These are phyloP conservation scores for Pseudogymnoascus sp. DNA, from an alignment of 2,329 filamentous ascomycete genomes.

Conservation along the genomic window DNA sequence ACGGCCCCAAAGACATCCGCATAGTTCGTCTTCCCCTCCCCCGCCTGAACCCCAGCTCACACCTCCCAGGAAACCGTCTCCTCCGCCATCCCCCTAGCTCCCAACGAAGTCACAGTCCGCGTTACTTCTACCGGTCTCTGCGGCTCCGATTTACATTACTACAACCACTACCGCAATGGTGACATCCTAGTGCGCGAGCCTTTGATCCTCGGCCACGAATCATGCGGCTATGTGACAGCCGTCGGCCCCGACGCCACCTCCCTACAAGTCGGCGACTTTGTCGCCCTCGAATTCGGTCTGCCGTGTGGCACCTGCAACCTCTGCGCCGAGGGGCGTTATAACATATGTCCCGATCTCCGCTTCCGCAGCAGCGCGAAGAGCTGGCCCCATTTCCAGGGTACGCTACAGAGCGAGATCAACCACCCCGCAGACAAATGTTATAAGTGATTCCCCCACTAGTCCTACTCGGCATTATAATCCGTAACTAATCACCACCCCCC, in stretches of 20 bases:
- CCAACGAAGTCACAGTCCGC: constrained; percentile 53
- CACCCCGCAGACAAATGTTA: constrained; percentile 89
- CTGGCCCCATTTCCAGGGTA: constrained; percentile 73
- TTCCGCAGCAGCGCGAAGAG: constrained; percentile 68
- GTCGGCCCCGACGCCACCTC: constrained; percentile 55
- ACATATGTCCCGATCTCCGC: constrained; percentile 77
- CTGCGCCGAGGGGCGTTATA: constrained; percentile 80
- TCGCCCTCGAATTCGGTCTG: constrained; percentile 86
- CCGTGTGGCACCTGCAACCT: constrained; percentile 71
- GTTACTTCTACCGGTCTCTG: constrained; percentile 61
- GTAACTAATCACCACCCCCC: not conserved
- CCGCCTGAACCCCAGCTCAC: constrained; percentile 27
- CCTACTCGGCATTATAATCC: not conserved
- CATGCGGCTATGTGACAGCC: constrained; percentile 67
- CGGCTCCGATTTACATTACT: constrained; percentile 64
- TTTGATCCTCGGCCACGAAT: constrained; percentile 62
- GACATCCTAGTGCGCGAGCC: constrained; percentile 57
- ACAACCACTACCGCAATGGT: constrained; percentile 59
- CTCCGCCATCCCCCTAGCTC: constrained; percentile 35
- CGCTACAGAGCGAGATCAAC: constrained; percentile 75
- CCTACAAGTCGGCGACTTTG: constrained; percentile 66
- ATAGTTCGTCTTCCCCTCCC: constrained; percentile 22
- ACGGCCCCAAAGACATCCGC: not conserved
- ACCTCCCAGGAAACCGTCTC: constrained; percentile 27
- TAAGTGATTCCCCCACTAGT: constrained; percentile 35